Base-by-base conservation (phyloP, 192 early-diverging fungal genomes). In the Entophlyctis luteolus region DNA sequence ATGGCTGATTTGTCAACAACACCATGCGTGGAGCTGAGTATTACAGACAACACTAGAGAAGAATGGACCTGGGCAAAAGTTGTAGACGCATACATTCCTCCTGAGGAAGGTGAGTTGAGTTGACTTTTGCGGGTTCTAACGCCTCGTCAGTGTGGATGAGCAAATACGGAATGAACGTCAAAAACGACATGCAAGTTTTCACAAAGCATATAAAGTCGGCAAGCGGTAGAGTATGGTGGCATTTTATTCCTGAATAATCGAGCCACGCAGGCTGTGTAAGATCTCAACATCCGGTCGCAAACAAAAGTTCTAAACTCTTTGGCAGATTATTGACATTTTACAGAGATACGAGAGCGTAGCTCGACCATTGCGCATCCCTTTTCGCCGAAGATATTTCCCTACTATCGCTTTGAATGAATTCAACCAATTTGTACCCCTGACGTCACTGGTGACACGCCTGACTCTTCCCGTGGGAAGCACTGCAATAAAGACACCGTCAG, bases 1-100 rank as follows among this genome's bases (percentile, higher is more conserved):
- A 23, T 27, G 12, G 29, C 45, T 8, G 5, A 6, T 16, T 28
- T 52, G 49, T 12, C 22, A 55, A 6, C 31, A 22, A 31, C 23
- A 0, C 72, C 75, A 23, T n/a, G 8, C 22, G 50, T 79, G 12
- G 72, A 78, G 35, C 32, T 79, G 18, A 57, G 70, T 33, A 45
- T 78, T 20, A 35, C 63, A 5, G 78, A 79, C 60, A 54, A 39
- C 31, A 78, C 78, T 22, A 50, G 59, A 18, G 78, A 79, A 56
- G 42, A 42, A n/a, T 79, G 49, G 42, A 56, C 68, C 0, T 78
- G 76, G 76, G 63, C 78, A n/a, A 79, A 79, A 37, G 36, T 79
- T 2, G 59, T 72, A 20, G 78, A 79, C 48, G 49, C 62, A 20
- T 75, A 65, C 37, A 39, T 22, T 1, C 8, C 16, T 33, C 52